A percentile compares a stretch with the other conserved stretches of the same genome.
phyloP scores from a whole-genome alignment of 192 early-diverging fungal genomes.

The Paraglomus brasilianum region DNA sequence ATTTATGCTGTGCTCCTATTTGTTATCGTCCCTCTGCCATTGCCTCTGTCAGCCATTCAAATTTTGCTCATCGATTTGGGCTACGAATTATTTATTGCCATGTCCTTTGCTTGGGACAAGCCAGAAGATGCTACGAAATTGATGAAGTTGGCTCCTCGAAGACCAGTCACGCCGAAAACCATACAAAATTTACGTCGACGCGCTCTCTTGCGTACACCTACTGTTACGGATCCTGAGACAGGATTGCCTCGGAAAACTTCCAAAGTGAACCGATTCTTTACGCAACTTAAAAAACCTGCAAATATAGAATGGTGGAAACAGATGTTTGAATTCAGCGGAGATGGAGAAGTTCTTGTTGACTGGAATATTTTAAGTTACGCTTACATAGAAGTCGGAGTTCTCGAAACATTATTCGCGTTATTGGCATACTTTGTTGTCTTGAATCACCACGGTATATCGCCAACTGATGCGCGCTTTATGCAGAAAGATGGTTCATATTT shows the following conservation, averaged over 20 bases:
- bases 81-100: constrained; percentile 84
- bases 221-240: constrained; percentile 50
- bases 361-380: constrained; percentile 75
- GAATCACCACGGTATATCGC: constrained; percentile 60
- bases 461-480: constrained; percentile 55
- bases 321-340: constrained; percentile 56
- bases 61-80: constrained; percentile 93
- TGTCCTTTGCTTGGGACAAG: constrained; percentile 91
- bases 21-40: constrained; percentile 82
- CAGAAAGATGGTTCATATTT: constrained; percentile 50
- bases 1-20: constrained; percentile 84
- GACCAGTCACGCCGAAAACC: constrained; percentile 78
- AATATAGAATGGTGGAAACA: constrained; percentile 61
- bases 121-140: constrained; percentile 72
- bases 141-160: constrained; percentile 90
- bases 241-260: constrained; percentile 45
- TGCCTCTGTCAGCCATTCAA: constrained; percentile 77
- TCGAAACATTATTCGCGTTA: constrained; percentile 72
- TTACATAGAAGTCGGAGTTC: constrained; percentile 82
- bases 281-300: constrained; percentile 47
- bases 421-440: constrained; percentile 80
- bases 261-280: constrained; percentile 30
- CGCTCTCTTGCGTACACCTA: constrained; percentile 47
- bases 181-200: constrained; percentile 67
- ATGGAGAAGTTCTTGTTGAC: constrained; percentile 90